Percentiles rank a stretch among this genome's conserved stretches.
phyloP scores from a whole-genome alignment of 805 yeast species.

The Ascoidea rubescens region DNA sequence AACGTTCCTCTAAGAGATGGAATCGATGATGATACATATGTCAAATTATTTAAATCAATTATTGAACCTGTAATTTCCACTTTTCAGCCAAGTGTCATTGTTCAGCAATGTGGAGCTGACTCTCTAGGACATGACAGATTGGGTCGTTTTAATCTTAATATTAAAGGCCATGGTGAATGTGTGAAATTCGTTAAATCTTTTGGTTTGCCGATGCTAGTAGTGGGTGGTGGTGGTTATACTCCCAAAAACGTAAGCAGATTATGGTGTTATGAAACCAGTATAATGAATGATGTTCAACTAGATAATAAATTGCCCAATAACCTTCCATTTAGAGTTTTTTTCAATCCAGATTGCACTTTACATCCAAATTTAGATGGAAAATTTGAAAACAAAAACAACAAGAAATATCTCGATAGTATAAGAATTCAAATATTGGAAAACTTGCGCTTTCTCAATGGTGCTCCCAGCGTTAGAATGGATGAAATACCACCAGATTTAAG shows the following conservation, averaged over 20 bases:
- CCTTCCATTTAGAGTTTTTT: conserved; percentile 68
- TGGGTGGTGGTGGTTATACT: conserved; percentile 98
- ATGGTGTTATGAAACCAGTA: conserved; percentile 91
- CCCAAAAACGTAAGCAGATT: conserved; percentile 88
- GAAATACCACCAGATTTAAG: conserved; percentile 59
- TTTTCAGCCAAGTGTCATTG: conserved; percentile 88
- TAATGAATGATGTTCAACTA: conserved; percentile 54
- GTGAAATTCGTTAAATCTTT: conserved; percentile 80
- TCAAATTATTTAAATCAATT: conserved; percentile 62
- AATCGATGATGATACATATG: conserved; percentile 82
- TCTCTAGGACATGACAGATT: conserved; percentile 85
- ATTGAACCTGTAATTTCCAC: conserved; percentile 84
- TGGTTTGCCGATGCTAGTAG: conserved; percentile 78
- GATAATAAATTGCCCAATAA: conserved; percentile 46
- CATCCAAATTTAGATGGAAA: conserved; percentile 75
- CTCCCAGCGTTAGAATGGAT: conserved; percentile 87
- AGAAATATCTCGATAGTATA: conserved; percentile 70
- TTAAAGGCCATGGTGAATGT: conserved; percentile 91
- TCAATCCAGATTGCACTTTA: conserved; percentile 81
- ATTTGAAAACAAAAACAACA: conserved; percentile 75
- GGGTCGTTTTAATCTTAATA: conserved; percentile 87
- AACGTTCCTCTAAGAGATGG: conserved; percentile 89
- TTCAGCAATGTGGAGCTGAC: conserved; percentile 96
- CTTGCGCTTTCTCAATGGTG: conserved; percentile 68
- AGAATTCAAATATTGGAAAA: conserved; percentile 68